Conservation (phyloP, 768 basidiomycete species). For the Mycena indigotica region DNA sequence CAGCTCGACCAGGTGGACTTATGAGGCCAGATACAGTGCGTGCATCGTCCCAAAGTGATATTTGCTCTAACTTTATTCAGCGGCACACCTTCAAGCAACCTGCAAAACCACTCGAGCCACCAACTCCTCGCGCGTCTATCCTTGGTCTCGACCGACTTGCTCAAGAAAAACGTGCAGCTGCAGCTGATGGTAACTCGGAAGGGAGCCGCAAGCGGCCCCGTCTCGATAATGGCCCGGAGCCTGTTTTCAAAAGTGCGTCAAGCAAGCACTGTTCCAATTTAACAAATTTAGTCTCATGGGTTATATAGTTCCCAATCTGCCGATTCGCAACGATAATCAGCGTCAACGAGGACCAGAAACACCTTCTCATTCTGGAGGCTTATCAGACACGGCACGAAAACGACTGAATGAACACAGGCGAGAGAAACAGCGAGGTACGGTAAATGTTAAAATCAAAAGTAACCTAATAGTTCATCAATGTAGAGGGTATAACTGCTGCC, state of each 20-base stretch:
- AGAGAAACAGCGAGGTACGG: constrained; percentile 69
- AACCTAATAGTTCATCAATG: constrained; percentile 9
- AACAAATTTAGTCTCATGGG: constrained; percentile 14
- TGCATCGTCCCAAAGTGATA: constrained; percentile 15
- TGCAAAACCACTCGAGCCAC: constrained; percentile 69
- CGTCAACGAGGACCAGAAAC: constrained; percentile 87
- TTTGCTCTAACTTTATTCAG: constrained; percentile 37
- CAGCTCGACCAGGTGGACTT: constrained; percentile 75
- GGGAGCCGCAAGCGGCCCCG: constrained; percentile 68
- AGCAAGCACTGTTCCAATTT: background rate
- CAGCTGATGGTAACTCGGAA: constrained; percentile 46
- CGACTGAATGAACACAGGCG: constrained; percentile 78
- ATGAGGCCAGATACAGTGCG: constrained; percentile 65
- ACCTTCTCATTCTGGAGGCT: constrained; percentile 88
- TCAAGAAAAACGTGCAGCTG: constrained; percentile 78
- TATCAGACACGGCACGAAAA: constrained; percentile 73
- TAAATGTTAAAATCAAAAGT: too few species aligned
- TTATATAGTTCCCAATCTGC: constrained; percentile 77
- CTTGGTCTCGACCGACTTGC: constrained; percentile 90
- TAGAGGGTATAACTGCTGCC: constrained; percentile 73
- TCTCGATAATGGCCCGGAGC: constrained; percentile 62
- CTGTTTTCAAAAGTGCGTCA: constrained; percentile 85
- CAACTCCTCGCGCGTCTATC: constrained; percentile 75
- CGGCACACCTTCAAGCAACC: constrained; percentile 82
- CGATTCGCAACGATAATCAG: constrained; percentile 56